These are phyloP conservation scores for Pseudocercospora fijiensis DNA, from an alignment of 2,329 filamentous ascomycete species.

Conservation along the genomic window DNA sequence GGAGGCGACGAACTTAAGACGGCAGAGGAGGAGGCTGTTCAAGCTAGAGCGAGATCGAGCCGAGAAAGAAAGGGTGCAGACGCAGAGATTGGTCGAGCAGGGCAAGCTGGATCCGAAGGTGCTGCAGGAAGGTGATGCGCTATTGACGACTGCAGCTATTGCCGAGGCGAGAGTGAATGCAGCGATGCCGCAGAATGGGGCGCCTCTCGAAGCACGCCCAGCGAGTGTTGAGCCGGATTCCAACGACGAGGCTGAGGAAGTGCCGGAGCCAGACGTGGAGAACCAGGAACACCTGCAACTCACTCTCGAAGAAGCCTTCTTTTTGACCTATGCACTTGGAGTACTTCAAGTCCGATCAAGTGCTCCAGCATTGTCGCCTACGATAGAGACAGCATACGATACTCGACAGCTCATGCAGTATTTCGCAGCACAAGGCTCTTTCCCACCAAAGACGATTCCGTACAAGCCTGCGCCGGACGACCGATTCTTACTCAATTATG, in stretches of 20 bases:
- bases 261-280: constrained; percentile 36
- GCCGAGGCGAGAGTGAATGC: constrained; percentile 5
- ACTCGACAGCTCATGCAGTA: constrained; percentile 58
- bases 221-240: constrained; percentile 6
- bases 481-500: constrained; percentile 80
- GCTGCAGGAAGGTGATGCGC: constrained; percentile 10
- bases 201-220: background rate
- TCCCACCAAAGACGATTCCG: constrained; percentile 65
- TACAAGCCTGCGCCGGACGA: constrained; percentile 63
- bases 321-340: constrained; percentile 78
- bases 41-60: constrained; percentile 90
- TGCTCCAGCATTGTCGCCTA: constrained; percentile 30
- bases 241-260: constrained; percentile 12
- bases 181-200: background rate
- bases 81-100: constrained; percentile 60
- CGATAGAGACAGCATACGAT: constrained; percentile 32
- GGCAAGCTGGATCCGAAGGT: constrained; percentile 30
- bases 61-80: constrained; percentile 79
- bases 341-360: constrained; percentile 62
- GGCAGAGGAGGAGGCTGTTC: constrained; percentile 76
- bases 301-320: constrained; percentile 87
- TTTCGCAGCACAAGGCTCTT: constrained; percentile 45
- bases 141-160: constrained; percentile 10
- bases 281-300: constrained; percentile 87
- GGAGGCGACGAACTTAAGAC: constrained; percentile 71